Base-by-base conservation (phyloP, 2,329 filamentous ascomycete genomes). In the Parascedosporium putredinis region DNA sequence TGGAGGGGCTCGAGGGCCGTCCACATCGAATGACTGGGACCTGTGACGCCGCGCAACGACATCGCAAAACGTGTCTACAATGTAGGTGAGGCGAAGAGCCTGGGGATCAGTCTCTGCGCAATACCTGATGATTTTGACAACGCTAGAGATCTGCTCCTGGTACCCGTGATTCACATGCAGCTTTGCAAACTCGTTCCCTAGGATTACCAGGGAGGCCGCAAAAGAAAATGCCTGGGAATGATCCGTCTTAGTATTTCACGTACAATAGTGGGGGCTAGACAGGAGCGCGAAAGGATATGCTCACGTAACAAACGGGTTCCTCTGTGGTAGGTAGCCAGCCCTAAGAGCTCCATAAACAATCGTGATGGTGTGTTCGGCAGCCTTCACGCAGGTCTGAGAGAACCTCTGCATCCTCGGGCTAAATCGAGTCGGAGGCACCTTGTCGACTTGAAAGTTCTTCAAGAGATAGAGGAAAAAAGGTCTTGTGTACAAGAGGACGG, bases 401-500 rank as follows among this genome's bases (percentile, higher is more conserved):
- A 76, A 71, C 36, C 61, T 68, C 27, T 71, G 67, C 59, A 73
- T 67, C 25, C 60, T 63, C 24, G 62, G 59, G 53, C 59, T 61
- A 2, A 59, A 51, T 23, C 57, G 61, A 6, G 48, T 50, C 51
- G 10, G 45, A 38, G 18, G 43, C 20, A 23, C 47, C n/a, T 4
- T 36, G 12, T 8, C 40, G 34, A 53, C 47, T 14, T 63, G 60
- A 2, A 61, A 58, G 57, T 66, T 64, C 50, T 68, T 77, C 36
- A 81, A 67, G 10, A 80, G 68, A 51, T 74, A 76, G 12, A 83
- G 63, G 51, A 84, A 80, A 59, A 84, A 84, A 0, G 82, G 81
- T 24, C 81, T 69, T 1, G 78, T 81, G 1, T 85, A 69, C 0
- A 85, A 67, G 23, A 84, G 73, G 38, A 83, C 72, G 0, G 78